Evolutionary conservation across 768 basidiomycete genomes (phyloP).

Genomic region (Sporobolomyces pararoseus): DNA sequence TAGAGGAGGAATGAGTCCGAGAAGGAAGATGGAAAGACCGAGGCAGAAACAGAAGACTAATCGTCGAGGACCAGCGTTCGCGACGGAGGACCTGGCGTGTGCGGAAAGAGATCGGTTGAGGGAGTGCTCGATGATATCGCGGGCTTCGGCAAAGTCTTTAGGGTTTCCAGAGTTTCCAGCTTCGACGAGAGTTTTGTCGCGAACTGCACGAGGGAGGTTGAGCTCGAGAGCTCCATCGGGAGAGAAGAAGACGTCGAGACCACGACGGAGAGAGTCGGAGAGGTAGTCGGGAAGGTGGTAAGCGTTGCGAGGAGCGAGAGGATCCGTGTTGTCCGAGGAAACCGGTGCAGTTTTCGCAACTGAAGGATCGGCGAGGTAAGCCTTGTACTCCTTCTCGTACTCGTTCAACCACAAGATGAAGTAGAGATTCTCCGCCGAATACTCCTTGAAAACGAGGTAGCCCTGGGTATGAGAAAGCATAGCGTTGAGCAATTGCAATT

Average conservation of each 20-base stretch:
- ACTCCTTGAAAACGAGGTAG: conserved; percentile 42
- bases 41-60: conserved; percentile 40
- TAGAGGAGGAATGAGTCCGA: conserved; percentile 32
- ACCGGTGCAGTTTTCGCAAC: not conserved
- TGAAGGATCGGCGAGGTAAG: conserved; percentile 20
- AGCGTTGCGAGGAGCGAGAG: conserved; percentile 23
- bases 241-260: conserved; percentile 41
- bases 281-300: conserved; percentile 41
- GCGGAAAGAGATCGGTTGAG: conserved; percentile 28
- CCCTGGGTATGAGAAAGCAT: conserved; percentile 2
- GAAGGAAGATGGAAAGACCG: conserved; percentile 32
- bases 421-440: conserved; percentile 42
- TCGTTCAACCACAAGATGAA: conserved; percentile 42
- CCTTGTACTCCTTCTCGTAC: conserved; percentile 36
- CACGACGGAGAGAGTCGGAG: conserved; percentile 38
- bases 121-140: conserved; percentile 40
- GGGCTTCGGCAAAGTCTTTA: conserved; percentile 36
- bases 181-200: conserved; percentile 38
- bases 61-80: conserved; percentile 37
- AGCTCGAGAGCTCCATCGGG: conserved; percentile 42
- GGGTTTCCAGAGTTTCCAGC: conserved; percentile 38
- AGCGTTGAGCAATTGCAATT: not conserved
- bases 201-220: conserved; percentile 36
- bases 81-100: conserved; percentile 25
- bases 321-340: conserved; percentile 22